phyloP scores from a whole-genome alignment of 139 green algal genomes.

The Edaphochlamys debaryana region DNA sequence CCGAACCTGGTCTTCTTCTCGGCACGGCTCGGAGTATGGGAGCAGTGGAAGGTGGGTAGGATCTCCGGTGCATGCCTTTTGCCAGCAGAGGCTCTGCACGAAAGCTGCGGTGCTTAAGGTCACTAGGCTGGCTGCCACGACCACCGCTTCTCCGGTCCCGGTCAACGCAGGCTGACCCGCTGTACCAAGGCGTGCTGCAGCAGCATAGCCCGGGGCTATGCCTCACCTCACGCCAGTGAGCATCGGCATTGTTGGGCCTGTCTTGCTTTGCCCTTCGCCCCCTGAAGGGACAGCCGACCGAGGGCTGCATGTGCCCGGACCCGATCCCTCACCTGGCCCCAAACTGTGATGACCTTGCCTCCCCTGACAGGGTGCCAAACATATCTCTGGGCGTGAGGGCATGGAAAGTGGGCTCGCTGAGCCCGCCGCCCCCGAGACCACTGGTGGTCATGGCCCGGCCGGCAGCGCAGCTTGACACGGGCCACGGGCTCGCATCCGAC shows the following conservation, averaged over 20 bases:
- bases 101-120: neutral
- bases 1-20: conserved; percentile 34
- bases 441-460: no score
- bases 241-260: no score
- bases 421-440: no score
- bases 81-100: neutral
- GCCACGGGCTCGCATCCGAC: no score
- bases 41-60: conserved; percentile 38
- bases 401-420: neutral
- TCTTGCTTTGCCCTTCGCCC: no score
- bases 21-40: conserved; percentile 15
- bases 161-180: neutral
- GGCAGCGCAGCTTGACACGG: no score
- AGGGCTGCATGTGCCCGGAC: no score
- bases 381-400: neutral
- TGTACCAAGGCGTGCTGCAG: conserved; percentile 39
- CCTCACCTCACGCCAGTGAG: conserved; percentile 32
- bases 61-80: neutral
- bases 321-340: no score
- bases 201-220: conserved; percentile 30
- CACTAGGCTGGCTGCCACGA: no score
- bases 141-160: no score
- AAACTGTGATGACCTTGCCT: no score
- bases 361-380: neutral
- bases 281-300: no score